Percentiles rank a stretch among this genome's conserved stretches.
Evolutionary conservation across 1,284 basidiomycete genomes (phyloP).

Genomic region (Somion occarium): DNA sequence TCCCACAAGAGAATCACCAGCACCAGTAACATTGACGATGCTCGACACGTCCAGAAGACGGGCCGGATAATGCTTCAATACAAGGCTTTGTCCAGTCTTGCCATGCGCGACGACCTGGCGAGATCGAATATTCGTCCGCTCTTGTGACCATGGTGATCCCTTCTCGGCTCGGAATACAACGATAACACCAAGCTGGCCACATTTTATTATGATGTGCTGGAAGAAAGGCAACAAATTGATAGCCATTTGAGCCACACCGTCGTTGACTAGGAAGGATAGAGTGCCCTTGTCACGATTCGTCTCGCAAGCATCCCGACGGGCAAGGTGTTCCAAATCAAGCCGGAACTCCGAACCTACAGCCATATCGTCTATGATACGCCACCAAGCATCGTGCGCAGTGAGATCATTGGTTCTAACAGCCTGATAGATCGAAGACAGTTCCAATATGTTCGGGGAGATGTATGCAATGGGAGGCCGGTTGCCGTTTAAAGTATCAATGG

Average conservation of each 20-base stretch:
- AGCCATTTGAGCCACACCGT: constrained; percentile 76
- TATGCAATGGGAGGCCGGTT: constrained; percentile 52
- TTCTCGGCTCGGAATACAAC: constrained; percentile 53
- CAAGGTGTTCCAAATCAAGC: constrained; percentile 55
- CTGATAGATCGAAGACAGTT: constrained; percentile 66
- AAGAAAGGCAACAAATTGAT: constrained; percentile 79
- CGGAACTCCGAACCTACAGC: constrained; percentile 61
- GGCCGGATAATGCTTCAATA: constrained; percentile 72
- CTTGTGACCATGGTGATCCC: constrained; percentile 44
- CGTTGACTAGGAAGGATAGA: constrained; percentile 59
- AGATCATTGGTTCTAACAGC: constrained; percentile 45
- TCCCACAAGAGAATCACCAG: constrained; percentile 87
- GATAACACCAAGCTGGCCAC: constrained; percentile 64
- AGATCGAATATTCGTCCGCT: constrained; percentile 40
- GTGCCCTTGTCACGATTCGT: constrained; percentile 36
- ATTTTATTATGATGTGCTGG: constrained; percentile 79
- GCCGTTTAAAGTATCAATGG: constrained; percentile 22
- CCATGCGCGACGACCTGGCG: constrained; percentile 53
- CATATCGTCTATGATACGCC: constrained; percentile 59
- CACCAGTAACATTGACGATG: constrained; percentile 80
- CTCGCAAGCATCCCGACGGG: constrained; percentile 39
- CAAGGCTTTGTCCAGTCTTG: constrained; percentile 39
- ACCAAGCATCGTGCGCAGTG: constrained; percentile 55
- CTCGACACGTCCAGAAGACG: constrained; percentile 36
- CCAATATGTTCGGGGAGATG: constrained; percentile 76